These are phyloP conservation scores for Magnolia changhungtana DNA, from an alignment of 164 flowering plant genomes.

Conservation along the genomic window DNA sequence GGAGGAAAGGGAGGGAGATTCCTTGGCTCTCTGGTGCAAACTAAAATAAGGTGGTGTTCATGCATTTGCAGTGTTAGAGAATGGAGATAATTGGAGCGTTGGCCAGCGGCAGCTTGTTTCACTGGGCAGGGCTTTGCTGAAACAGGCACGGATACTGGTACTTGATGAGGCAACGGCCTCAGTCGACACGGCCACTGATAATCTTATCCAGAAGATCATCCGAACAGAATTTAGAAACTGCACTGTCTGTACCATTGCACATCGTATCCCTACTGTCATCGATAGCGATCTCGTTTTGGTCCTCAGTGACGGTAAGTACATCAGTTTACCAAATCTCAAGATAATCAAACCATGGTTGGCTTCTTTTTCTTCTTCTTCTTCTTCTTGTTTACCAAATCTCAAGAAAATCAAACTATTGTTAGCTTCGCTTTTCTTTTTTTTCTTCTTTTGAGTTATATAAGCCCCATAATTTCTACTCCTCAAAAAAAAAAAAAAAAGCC, in stretches of 20 bases:
- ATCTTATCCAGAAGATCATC: constrained; percentile 88
- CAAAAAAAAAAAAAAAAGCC: too few relatives aligned
- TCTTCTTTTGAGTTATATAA: too few relatives aligned
- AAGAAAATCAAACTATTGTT: too few relatives aligned
- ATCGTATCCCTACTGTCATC: constrained; percentile 94
- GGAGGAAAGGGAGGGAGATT: neutral
- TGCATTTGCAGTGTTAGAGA: constrained; percentile 67
- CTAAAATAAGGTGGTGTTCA: neutral
- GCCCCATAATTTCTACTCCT: too few relatives aligned
- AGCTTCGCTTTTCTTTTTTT: too few relatives aligned
- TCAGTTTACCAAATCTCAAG: neutral
- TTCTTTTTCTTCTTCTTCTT: too few relatives aligned
- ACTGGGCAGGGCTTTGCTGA: constrained; percentile 84
- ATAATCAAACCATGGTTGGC: too few relatives aligned
- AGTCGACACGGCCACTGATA: constrained; percentile 93
- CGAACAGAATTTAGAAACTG: constrained; percentile 82
- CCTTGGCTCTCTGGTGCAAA: neutral
- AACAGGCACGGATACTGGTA: constrained; percentile 85
- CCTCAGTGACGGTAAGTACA: constrained; percentile 87
- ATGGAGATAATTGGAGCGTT: constrained; percentile 99
- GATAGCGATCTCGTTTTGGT: constrained; percentile 96
- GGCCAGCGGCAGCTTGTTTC: constrained; percentile 97
- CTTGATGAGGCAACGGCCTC: constrained; percentile 99
- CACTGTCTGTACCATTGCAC: constrained; percentile 96
- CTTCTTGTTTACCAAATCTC: too few relatives aligned